Percentiles rank a stretch among this genome's conserved stretches.
Conservation (phyloP, 2,329 filamentous ascomycete genomes). For the Lomentospora prolificans region DNA sequence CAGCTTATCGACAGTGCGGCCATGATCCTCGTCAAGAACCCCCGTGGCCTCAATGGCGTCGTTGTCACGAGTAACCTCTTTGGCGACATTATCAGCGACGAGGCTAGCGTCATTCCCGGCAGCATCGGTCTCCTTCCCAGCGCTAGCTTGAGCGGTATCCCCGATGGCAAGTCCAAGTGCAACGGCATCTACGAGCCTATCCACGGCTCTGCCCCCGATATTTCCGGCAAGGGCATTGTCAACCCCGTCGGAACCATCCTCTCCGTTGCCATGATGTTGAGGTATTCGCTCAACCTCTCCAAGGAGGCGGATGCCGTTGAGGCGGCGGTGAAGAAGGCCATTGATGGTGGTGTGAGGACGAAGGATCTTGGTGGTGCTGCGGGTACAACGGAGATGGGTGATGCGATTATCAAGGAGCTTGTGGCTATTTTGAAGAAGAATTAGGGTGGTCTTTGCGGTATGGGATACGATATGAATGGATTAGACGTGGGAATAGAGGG, state of each 20-base stretch:
- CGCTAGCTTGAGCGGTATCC: constrained; percentile 76
- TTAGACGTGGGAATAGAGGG: neutral
- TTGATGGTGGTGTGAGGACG: constrained; percentile 71
- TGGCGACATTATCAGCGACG: constrained; percentile 91
- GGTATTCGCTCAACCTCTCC: constrained; percentile 77
- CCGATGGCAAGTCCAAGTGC: constrained; percentile 72
- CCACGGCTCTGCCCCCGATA: constrained; percentile 86
- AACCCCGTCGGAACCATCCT: constrained; percentile 80
- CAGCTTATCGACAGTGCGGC: constrained; percentile 95
- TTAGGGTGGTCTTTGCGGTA: no score
- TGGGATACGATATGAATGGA: neutral
- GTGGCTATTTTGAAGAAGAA: constrained; percentile 54
- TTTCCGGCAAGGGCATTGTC: constrained; percentile 82
- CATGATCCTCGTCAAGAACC: constrained; percentile 96
- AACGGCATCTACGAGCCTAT: constrained; percentile 98
- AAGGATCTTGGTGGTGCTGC: constrained; percentile 74
- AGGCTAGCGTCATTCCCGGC: constrained; percentile 89
- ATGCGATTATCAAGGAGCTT: constrained; percentile 66
- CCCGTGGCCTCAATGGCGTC: constrained; percentile 75
- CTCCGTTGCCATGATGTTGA: constrained; percentile 90
- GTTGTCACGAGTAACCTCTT: constrained; percentile 91
- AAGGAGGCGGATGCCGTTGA: constrained; percentile 72
- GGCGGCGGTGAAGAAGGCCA: constrained; percentile 66
- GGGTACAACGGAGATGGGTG: constrained; percentile 64
- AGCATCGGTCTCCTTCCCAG: constrained; percentile 81